A percentile compares a stretch with the other conserved stretches of the same genome.
Conservation (phyloP, 495 filamentous ascomycete species). For the Penicillium canariense region DNA sequence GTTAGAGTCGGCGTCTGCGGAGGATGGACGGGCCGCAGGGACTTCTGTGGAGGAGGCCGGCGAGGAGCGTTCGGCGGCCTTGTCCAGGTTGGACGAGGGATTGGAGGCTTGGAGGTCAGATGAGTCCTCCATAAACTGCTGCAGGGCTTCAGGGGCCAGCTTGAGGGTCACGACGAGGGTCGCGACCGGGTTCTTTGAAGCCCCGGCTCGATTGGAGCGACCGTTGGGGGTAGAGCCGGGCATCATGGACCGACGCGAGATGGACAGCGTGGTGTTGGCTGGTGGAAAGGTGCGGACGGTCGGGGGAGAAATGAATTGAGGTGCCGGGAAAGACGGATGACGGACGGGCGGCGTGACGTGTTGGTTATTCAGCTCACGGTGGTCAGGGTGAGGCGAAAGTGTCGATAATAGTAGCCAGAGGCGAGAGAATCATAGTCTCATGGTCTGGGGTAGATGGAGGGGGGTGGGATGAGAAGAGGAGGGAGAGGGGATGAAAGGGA, state of each 20-base stretch:
- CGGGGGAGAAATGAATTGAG: slow-evolving; percentile 4
- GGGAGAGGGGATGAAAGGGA: slow-evolving; percentile 22
- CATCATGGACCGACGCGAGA: slow-evolving; percentile 23
- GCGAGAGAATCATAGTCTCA: slow-evolving; percentile 4
- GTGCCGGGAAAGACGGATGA: slow-evolving; percentile 11
- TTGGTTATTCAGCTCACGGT: slow-evolving; percentile 5
- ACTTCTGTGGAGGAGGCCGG: slow-evolving; percentile 50
- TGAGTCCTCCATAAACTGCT: slow-evolving; percentile 39
- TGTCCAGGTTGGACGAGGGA: slow-evolving; percentile 32
- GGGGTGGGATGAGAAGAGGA: slow-evolving; percentile 14
- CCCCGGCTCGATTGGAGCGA: slow-evolving; percentile 37
- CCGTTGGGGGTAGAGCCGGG: slow-evolving; percentile 33
- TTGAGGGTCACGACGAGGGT: slow-evolving; percentile 54
- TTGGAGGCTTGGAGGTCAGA: slow-evolving; percentile 22
- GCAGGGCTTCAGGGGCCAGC: slow-evolving; percentile 47
- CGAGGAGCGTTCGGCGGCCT: slow-evolving; percentile 46
- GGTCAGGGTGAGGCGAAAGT: slow-evolving; percentile 18
- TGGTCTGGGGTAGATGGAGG: slow-evolving; percentile 10
- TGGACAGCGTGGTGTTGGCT: slow-evolving; percentile 15
- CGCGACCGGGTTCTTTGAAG: slow-evolving; percentile 31
- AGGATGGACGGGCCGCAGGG: slow-evolving; percentile 50
- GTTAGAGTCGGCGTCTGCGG: slow-evolving; percentile 53
- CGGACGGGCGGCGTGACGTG: slow-evolving; percentile 23
- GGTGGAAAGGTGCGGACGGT: not conserved
- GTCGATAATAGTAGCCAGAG: slow-evolving; percentile 2